These are phyloP conservation scores for Hyphopichia wangnamkhiaoensis DNA, from an alignment of 1,139 yeast species.

Conservation along the genomic window DNA sequence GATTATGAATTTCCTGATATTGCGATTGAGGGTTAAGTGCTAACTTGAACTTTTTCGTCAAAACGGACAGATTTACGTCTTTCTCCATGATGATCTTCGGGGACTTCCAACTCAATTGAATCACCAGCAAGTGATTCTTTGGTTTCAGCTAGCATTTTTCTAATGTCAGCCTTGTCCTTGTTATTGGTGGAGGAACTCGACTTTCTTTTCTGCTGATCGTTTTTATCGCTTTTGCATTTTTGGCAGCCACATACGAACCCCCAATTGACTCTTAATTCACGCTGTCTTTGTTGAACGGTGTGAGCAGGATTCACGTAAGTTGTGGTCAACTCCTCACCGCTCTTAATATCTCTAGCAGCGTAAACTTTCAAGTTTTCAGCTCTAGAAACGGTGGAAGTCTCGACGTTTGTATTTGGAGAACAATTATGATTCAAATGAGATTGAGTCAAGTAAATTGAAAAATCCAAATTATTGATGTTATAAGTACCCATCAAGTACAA, in stretches of 20 bases:
- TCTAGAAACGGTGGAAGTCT: slow-evolving; percentile 45
- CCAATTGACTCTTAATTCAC: slow-evolving; percentile 75
- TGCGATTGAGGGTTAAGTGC: slow-evolving; percentile 1
- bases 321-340: slow-evolving; percentile 69
- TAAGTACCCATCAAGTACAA: slow-evolving; percentile 67
- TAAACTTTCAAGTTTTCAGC: slow-evolving; percentile 57
- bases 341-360: slow-evolving; percentile 58
- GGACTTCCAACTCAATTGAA: slow-evolving; percentile 52
- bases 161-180: slow-evolving; percentile 37
- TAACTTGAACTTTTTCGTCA: slow-evolving; percentile 53
- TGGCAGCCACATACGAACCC: slow-evolving; percentile 75
- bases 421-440: slow-evolving; percentile 80
- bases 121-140: slow-evolving; percentile 37
- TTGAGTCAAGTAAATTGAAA: slow-evolving; percentile 60
- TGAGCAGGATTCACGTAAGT: slow-evolving; percentile 71
- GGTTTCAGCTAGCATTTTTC: slow-evolving; percentile 44
- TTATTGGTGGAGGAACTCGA: slow-evolving; percentile 22
- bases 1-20: not conserved
- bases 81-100: slow-evolving; percentile 37
- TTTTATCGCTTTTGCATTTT: slow-evolving; percentile 62
- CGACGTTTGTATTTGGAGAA: slow-evolving; percentile 66
- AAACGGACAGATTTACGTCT: slow-evolving; percentile 76
- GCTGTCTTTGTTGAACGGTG: slow-evolving; percentile 62
- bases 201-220: slow-evolving; percentile 38
- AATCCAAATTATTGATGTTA: slow-evolving; percentile 71